Conservation (phyloP, 805 yeast genomes). For the Maudiozyma turicensis region DNA sequence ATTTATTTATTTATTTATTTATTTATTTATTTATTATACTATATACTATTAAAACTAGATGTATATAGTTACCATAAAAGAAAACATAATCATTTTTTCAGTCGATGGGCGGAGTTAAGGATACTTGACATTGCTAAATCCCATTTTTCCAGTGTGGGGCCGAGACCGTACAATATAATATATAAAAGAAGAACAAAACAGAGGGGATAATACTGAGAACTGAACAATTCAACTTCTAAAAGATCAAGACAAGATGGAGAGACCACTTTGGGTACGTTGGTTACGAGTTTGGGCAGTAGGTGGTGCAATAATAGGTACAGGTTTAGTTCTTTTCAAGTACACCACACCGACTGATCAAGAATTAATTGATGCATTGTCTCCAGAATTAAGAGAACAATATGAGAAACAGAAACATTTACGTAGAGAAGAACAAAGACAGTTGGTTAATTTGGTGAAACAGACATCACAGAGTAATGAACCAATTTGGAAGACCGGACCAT, state of each 20-base stretch:
- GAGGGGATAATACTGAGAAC: background rate
- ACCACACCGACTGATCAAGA: conserved; percentile 83
- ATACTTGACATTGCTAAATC: too few relatives aligned
- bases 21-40: too few relatives aligned
- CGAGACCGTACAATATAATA: too few relatives aligned
- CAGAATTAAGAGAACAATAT: conserved; percentile 72
- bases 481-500: conserved; percentile 70
- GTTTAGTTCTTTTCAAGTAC: conserved; percentile 60
- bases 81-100: too few relatives aligned
- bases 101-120: too few relatives aligned
- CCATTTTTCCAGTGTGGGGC: too few relatives aligned
- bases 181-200: too few relatives aligned
- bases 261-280: conserved; percentile 51
- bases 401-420: conserved; percentile 54
- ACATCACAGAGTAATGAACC: conserved; percentile 67
- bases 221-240: too few relatives aligned
- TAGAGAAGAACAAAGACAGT: conserved; percentile 56
- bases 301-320: conserved; percentile 58
- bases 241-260: conserved; percentile 14
- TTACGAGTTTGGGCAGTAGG: conserved; percentile 49
- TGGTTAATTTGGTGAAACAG: conserved; percentile 54
- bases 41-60: too few relatives aligned
- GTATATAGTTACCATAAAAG: too few relatives aligned
- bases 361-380: conserved; percentile 61
- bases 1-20: too few relatives aligned